Conservation (phyloP, 108 stramenopile species). For the Craspedostauros australis region DNA sequence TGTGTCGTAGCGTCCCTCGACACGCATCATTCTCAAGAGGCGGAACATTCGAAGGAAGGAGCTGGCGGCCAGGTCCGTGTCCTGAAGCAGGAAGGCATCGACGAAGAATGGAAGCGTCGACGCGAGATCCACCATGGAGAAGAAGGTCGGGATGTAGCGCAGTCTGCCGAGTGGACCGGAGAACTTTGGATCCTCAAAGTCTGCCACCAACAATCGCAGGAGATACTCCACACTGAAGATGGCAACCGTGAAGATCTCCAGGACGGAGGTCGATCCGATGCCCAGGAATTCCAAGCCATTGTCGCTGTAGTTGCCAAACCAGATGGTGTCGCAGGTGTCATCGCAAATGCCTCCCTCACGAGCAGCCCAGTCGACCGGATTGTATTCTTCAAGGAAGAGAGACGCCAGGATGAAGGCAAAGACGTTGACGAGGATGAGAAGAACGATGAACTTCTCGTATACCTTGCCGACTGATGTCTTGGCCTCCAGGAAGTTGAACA, state of each 20-base stretch:
- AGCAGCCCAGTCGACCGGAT: conserved; percentile 24
- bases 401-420: conserved; percentile 65
- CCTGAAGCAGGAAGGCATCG: conserved; percentile 63
- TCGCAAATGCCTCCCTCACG: conserved; percentile 35
- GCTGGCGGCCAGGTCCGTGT: conserved; percentile 40
- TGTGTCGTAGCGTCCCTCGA: conserved; percentile 76
- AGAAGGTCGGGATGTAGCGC: conserved; percentile 50
- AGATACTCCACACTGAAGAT: conserved; percentile 82
- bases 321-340: conserved; percentile 55
- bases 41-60: conserved; percentile 89
- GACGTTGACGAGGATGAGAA: conserved; percentile 78
- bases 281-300: conserved; percentile 45
- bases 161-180: conserved; percentile 37
- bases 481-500: conserved; percentile 71
- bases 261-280: conserved; percentile 58
- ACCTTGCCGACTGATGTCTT: conserved; percentile 49
- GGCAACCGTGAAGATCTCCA: conserved; percentile 57
- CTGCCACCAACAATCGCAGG: conserved; percentile 55
- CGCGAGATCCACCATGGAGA: conserved; percentile 75
- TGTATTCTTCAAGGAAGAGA: conserved; percentile 71
- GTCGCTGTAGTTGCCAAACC: conserved; percentile 69
- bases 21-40: conserved; percentile 83
- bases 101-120: conserved; percentile 86
- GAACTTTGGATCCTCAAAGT: conserved; percentile 49
- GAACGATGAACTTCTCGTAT: conserved; percentile 76